A percentile compares a stretch with the other conserved stretches of the same genome.
These are phyloP conservation scores for Microcyclospora tardicrescens DNA, from an alignment of 2,329 filamentous ascomycete genomes.

Conservation along the genomic window DNA sequence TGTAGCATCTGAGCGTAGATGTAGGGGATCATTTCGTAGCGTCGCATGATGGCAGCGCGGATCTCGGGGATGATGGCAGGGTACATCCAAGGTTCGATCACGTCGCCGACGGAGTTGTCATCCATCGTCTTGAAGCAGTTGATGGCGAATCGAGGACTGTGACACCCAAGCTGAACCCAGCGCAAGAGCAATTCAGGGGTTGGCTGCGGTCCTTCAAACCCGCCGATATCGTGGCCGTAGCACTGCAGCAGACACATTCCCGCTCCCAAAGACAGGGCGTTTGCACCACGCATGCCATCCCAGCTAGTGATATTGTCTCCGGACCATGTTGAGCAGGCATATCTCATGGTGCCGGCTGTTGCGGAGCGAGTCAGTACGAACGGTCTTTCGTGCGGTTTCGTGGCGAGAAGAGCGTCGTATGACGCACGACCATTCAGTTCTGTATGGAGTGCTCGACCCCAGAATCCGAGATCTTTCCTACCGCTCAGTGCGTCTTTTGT, in stretches of 20 bases:
- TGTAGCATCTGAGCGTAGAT: slow-evolving; percentile 53
- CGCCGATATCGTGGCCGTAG: slow-evolving; percentile 58
- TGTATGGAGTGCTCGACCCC: slow-evolving; percentile 56
- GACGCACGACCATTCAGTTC: slow-evolving; percentile 61
- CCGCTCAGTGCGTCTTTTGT: slow-evolving; percentile 18
- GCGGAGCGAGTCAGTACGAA: slow-evolving; percentile 60
- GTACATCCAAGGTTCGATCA: slow-evolving; percentile 71
- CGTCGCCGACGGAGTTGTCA: slow-evolving; percentile 55
- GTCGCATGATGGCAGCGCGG: slow-evolving; percentile 52
- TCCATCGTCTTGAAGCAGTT: slow-evolving; percentile 65
- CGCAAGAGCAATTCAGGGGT: slow-evolving; percentile 56
- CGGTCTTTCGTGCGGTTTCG: slow-evolving; percentile 46
- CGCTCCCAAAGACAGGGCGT: slow-evolving; percentile 54
- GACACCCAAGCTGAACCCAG: slow-evolving; percentile 59
- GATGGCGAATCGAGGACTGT: slow-evolving; percentile 60
- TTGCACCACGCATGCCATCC: slow-evolving; percentile 59
- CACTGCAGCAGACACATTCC: slow-evolving; percentile 54
- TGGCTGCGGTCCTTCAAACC: slow-evolving; percentile 62
- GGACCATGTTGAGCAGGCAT: slow-evolving; percentile 60
- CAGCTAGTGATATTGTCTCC: slow-evolving; percentile 65
- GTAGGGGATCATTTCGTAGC: slow-evolving; percentile 61
- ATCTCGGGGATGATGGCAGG: slow-evolving; percentile 51
- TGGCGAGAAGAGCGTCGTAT: slow-evolving; percentile 50
- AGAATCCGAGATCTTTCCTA: slow-evolving; percentile 47
- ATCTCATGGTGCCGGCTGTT: slow-evolving; percentile 56